Evolutionary conservation across 179 eudicot species (phyloP), one percentile per base, ranked within the genome.

Genomic region (Silene noctiflora): DNA sequence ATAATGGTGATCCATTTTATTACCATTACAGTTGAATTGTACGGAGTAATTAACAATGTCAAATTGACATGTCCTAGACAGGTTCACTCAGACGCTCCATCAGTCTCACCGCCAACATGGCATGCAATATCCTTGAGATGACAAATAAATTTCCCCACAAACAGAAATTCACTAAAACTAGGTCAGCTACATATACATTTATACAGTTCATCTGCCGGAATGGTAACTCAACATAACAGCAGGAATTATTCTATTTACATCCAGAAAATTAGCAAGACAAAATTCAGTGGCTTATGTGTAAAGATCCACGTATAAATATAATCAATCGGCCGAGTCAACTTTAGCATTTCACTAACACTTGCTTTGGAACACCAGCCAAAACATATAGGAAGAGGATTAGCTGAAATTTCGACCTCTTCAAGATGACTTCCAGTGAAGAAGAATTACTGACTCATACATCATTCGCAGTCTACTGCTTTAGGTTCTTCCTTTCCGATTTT

Each of bases 401-500:
- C 64, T 5, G 25, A 13, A 59, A 19, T 53, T 17, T 53, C 59
- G 19, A 20, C 59, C 59, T 14, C 59, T 53, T 53, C 59, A 53
- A 22, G 5, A 62, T 33, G 21, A 25, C 69, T 17, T 33, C 7
- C 29, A 13, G n/a, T 29, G n/a, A 13, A 66, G 44, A 66, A 13
- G 33, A 33, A 66, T 14, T 66, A 31, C 46, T 46, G 13, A 20
- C 17, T n/a, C 6, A 19, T 39, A 24, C 6, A 14, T 51, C 53
- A 29, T 67, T 19, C 35, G n/a, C 29, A 21, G 74, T 66, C 75
- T 21, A 56, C 63, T 48, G 63, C 69, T 86, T 84, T 20, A 69
- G 70, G 75, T 78, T 81, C 83, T 91, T 89, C 81, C 93, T 89
- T 81, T 95, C 99, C 4, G 74, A 76, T 82, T 95, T 89, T 74